phyloP scores from a whole-genome alignment of 2,329 filamentous ascomycete genomes.

The Capronia coronata region DNA sequence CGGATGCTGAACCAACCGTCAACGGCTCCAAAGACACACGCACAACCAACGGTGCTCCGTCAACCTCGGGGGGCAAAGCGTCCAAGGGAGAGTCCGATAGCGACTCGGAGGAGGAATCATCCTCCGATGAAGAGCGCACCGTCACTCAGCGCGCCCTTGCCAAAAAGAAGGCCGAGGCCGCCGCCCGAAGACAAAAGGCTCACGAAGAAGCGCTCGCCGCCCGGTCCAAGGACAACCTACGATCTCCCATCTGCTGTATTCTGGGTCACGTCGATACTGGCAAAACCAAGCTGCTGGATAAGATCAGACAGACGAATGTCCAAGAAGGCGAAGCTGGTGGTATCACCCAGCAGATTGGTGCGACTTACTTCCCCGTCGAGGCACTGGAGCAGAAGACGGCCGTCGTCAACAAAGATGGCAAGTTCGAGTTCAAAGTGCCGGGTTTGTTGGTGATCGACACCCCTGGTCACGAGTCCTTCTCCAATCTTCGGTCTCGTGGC shows the following conservation, averaged over 20 bases:
- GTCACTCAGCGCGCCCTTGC: constrained; percentile 66
- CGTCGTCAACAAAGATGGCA: constrained; percentile 83
- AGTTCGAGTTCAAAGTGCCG: constrained; percentile 94
- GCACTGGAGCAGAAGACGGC: constrained; percentile 86
- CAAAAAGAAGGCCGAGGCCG: constrained; percentile 78
- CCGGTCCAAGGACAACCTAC: constrained; percentile 85
- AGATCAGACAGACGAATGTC: constrained; percentile 96
- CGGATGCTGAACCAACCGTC: constrained; percentile 56
- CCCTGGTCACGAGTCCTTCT: constrained; percentile 99
- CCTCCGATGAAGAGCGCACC: constrained; percentile 63
- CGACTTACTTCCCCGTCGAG: constrained; percentile 96
- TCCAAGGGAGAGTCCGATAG: constrained; percentile 38
- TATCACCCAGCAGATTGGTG: constrained; percentile 99
- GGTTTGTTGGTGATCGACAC: constrained; percentile 96
- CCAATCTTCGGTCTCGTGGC: constrained; percentile 90
- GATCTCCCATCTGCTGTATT: constrained; percentile 99
- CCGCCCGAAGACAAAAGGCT: constrained; percentile 78
- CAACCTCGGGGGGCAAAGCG: constrained; percentile 12
- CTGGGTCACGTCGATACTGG: constrained; percentile 99
- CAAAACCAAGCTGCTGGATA: constrained; percentile 98
- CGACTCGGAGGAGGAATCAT: constrained; percentile 56
- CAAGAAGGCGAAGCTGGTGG: constrained; percentile 98
- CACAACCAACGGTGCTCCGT: constrained; percentile 3
- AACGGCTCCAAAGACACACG: constrained; percentile 1
- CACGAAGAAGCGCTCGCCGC: constrained; percentile 88